These are phyloP conservation scores for Marasmius sp. DNA, from an alignment of 1,284 basidiomycete genomes.

Conservation along the genomic window DNA sequence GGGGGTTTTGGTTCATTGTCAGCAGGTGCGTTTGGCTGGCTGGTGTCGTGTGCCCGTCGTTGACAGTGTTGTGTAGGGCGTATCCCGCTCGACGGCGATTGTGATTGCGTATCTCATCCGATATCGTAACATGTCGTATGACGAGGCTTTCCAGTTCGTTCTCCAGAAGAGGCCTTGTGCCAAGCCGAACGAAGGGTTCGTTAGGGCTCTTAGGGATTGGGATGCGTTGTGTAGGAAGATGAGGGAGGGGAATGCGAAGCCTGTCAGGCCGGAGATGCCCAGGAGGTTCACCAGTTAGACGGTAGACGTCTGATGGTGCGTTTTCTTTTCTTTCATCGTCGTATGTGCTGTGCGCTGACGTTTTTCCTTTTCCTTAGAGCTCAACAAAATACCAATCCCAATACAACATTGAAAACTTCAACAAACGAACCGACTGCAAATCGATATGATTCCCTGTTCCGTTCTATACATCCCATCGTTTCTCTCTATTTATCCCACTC, in stretches of 20 bases:
- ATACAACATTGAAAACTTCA: no score
- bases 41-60: no score
- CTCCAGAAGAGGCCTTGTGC: constrained; percentile 63
- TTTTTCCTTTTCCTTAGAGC: no score
- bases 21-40: constrained; percentile 48
- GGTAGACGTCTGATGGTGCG: background rate
- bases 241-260: background rate
- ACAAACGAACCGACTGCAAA: no score
- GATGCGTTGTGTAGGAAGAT: constrained; percentile 27
- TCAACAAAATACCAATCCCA: no score
- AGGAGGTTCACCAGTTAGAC: constrained; percentile 31
- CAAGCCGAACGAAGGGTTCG: constrained; percentile 68
- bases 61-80: constrained; percentile 48
- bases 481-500: no score
- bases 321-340: background rate
- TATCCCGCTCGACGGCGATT: constrained; percentile 66
- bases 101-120: constrained; percentile 70
- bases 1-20: constrained; percentile 66
- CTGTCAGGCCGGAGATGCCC: constrained; percentile 21
- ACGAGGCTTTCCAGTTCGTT: constrained; percentile 56
- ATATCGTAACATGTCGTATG: constrained; percentile 65
- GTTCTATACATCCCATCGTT: no score
- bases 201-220: constrained; percentile 53
- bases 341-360: no score
- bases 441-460: no score